Base-by-base conservation (phyloP, 2,329 filamentous ascomycete genomes). In the Pseudogymnoascus sp. region DNA sequence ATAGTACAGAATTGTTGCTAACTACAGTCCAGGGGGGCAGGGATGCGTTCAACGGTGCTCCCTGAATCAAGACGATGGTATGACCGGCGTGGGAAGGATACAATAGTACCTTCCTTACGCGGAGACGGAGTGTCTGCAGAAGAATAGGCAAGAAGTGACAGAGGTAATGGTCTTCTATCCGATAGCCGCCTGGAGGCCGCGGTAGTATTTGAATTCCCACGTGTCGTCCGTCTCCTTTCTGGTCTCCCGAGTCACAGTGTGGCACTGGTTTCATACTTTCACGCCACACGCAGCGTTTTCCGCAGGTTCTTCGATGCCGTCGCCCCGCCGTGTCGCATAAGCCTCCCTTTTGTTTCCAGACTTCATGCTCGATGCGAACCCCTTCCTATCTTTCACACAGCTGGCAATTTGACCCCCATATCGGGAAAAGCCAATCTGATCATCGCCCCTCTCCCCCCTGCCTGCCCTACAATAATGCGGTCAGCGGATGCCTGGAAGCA, bases 371-470 rank as follows among this genome's bases (percentile, higher is more conserved):
- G 50, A 56, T 33, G 50, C 6, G 50, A 56, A 56, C 50, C 50
- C 50, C 50, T 56, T 35, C 29, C 50, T 35, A 15, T 56, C 50
- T 56, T 56, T 33, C 50, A 56, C 26, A 56, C 11, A 15, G 29
- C 19, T 19, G n/a, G 10, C 50, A 56, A 56, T 56, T 53, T 56
- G 50, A 56, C 29, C 50, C 29, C 50, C 50, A 56, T 56, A 56
- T 56, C 50, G 50, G 46, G 50, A 56, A 56, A 56, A 56, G 50
- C 50, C 50, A 56, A 56, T 35, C 50, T 56, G 50, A 56, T 56
- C 50, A 35, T 56, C 50, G 50, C 50, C 50, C 46, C 46, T 53
- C 46, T 31, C 46, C 46, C 46, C 46, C 46, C 46, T 53, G 46
- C 46, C 26, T 31, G 46, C 46, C 46, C 46, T 53, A 53, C 46